Evolutionary conservation across 306 rosid species (phyloP), one percentile per base, ranked within the genome.

Genomic region (Castanospermum australe): DNA sequence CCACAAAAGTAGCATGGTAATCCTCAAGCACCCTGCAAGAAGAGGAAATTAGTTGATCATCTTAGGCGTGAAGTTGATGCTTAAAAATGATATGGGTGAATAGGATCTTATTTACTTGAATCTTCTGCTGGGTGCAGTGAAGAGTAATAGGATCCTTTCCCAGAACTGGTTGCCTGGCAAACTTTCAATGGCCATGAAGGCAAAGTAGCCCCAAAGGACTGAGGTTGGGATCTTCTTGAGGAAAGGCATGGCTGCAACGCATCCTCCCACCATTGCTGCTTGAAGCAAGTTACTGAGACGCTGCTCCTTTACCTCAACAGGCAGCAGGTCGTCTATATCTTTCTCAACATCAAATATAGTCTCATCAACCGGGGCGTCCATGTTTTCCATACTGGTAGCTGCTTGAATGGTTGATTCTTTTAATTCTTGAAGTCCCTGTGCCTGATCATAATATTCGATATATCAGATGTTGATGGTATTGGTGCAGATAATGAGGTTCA

Each of bases 231-330:
- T 96, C 88, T 15, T 93, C 84, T 96, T 96, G 41, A 96, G 88
- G 69, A 96, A 2, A 20, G 99, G 99, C 99, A 96, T 96, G 82
- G 99, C 99, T 35, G 99, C 97, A 62, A 96, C 92, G 52, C 99
- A 96, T 65, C 87, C 98, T 79, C 93, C 99, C 3, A 93, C 98
- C 98, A 96, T 86, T 60, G 41, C 15, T 14, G 99, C 77, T 81
- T 96, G 99, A 80, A 96, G 91, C 84, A 96, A 67, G 81, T 96
- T 96, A 74, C 99, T 96, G 10, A 93, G 64, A 5, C 99, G 96
- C 64, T 93, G 99, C 64, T 96, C 99, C 79, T 96, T 96, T 66
- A 96, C 99, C 87, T 96, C 99, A 63, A 96, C 96, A 5, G 99
- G 99, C 42, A 96, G 76, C 15, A 96, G 74, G 86, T 96, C 97